Base-by-base conservation (phyloP, 148 eudicot genomes). In the Chenopodium suecicum region DNA sequence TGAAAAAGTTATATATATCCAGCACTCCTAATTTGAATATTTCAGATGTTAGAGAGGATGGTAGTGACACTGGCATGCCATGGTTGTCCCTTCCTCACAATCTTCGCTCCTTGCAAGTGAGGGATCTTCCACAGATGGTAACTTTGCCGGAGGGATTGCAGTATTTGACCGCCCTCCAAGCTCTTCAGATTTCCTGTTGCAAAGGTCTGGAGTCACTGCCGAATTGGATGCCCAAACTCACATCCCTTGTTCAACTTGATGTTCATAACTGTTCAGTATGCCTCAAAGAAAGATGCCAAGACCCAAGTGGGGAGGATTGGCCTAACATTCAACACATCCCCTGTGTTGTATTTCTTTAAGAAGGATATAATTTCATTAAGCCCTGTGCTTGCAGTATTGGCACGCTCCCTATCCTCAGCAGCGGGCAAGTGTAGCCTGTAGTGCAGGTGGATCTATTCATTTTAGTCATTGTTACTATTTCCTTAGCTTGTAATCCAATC, bases 181-280 rank as follows among this genome's bases (percentile, higher is more conserved):
- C 27, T 47, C 79, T 86, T 34, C 19, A 3, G 48, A 75, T 85
- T 27, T 11, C 0, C 0, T 5, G 34, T 1, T 82, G 83, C 47
- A 8, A n/a, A 11, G 77, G 67, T 63, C n/a, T 84, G 74, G 75
- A 78, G 58, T 76, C 81, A 58, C 66, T 84, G 75, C 84, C 88
- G 32, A 66, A 54, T 72, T 63, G 78, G 66, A 69, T 83, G 77
- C 54, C 41, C 54, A 47, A 68, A 19, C 81, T 86, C 60, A 25
- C 78, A 32, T 75, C 85, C 31, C 82, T 82, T 9, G 64, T 58
- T 72, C 4, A 3, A 17, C 80, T 79, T 70, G 71, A 70, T 0
- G 54, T 86, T 22, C 16, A 12, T 22, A 25, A 14, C 17, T 69
- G 82, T 67, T 48, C 75, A 22, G 25, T 11, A 9, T 23, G 19